Evolutionary conservation across 176 grass and related monocot genomes (phyloP), one percentile per base, ranked within the genome.

Genomic region (Lolium perenne): DNA sequence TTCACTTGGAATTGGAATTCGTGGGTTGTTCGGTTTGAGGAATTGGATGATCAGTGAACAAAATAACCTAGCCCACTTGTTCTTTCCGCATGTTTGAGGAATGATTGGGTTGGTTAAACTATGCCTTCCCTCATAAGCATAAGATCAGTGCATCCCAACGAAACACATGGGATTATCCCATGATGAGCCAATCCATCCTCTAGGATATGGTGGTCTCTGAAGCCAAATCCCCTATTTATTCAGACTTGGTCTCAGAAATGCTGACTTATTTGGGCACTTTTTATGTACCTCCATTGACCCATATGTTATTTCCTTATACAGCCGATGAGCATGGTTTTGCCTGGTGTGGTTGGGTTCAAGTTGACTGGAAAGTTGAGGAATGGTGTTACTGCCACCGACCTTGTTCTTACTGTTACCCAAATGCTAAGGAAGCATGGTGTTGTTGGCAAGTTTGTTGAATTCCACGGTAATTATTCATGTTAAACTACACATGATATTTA

Each of bases 301-400:
- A 40, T 91, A 60, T 49, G 16, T 77, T 50, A 66, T 62, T 56
- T 3, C 61, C 14, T 85, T 75, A 11, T 77, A 79, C 92, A 97
- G 92, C 94, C 94, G 16, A 97, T 97, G 94, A 88, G 94, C 85
- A 97, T 97, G 94, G 90, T 97, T 59, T 90, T 97, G 50, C 94
- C 92, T 22, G 94, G 90, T 76, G 94, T 97, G n/a, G 83, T 97
- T 72, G 94, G 94, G 56, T 97, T 97, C 80, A 94, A 94, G 57
- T 82, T 97, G 70, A 78, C 80, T 56, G 94, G 94, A 22, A 92
- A 94, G 63, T 77, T 94, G 68, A 54, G 53, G 60, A 69, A 79
- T 76, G 94, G 90, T 82, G 85, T 97, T 57, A 97, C 92, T 46
- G 90, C 92, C 23, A 97, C 94, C 32, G 94, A 97, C 73, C 80